These are phyloP conservation scores for Microcyclospora pomicola DNA, from an alignment of 2,329 filamentous ascomycete species.

Conservation along the genomic window DNA sequence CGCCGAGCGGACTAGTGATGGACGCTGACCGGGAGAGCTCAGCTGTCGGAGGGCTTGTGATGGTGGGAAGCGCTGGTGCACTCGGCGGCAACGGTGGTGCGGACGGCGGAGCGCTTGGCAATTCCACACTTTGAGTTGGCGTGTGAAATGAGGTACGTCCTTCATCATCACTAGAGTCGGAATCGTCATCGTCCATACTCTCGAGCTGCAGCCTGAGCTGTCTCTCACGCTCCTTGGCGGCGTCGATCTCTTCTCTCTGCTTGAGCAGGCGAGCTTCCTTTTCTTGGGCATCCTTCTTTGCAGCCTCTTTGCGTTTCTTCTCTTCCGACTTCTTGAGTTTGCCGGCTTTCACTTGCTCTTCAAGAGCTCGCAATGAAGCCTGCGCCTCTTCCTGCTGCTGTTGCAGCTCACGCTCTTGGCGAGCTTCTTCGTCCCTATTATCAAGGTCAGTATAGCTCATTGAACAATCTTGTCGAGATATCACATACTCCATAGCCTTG, in stretches of 20 bases:
- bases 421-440: conserved; percentile 54
- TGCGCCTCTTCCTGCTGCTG: conserved; percentile 69
- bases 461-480: not conserved
- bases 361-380: conserved; percentile 72
- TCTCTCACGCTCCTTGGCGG: conserved; percentile 75
- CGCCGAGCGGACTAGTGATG: conserved; percentile 40
- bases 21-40: conserved; percentile 8
- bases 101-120: conserved; percentile 35
- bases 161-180: conserved; percentile 54
- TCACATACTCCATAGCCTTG: conserved; percentile 67
- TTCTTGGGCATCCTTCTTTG: conserved; percentile 71
- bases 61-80: conserved; percentile 2
- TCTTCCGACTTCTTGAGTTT: conserved; percentile 96
- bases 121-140: conserved; percentile 43
- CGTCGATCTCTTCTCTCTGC: conserved; percentile 82
- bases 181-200: conserved; percentile 53
- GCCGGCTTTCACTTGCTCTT: conserved; percentile 84
- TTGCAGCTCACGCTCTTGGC: conserved; percentile 67
- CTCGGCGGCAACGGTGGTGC: conserved; percentile 30
- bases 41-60: conserved; percentile 8
- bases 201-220: conserved; percentile 82
- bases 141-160: too few relatives aligned
- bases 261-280: conserved; percentile 74
- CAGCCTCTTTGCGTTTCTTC: conserved; percentile 82
- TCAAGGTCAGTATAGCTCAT: conserved; percentile 16